These are phyloP conservation scores for Penicillium sp. DNA, from an alignment of 2,329 filamentous ascomycete genomes.

Conservation along the genomic window DNA sequence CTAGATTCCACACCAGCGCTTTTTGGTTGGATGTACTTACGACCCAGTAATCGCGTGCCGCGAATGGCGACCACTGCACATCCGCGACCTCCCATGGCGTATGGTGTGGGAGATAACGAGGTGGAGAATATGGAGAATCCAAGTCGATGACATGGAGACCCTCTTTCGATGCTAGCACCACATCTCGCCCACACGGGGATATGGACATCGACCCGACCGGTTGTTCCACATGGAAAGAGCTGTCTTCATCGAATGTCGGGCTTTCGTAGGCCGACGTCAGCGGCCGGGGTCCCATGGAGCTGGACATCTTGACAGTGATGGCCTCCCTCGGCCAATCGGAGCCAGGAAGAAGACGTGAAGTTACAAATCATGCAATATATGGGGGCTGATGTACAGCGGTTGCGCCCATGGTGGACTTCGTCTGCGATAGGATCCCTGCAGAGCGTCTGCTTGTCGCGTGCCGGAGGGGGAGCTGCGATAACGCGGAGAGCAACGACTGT, in stretches of 20 bases:
- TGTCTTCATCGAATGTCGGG: slow-evolving; percentile 80
- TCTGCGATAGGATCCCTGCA: neutral
- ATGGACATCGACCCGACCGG: slow-evolving; percentile 86
- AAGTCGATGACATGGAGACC: slow-evolving; percentile 89
- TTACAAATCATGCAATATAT: slow-evolving; percentile 1
- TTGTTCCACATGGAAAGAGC: slow-evolving; percentile 77
- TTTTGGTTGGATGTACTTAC: slow-evolving; percentile 93
- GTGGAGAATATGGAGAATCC: slow-evolving; percentile 82
- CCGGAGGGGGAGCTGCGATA: slow-evolving; percentile 16
- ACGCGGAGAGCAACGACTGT: slow-evolving; percentile 19
- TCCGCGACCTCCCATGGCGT: slow-evolving; percentile 94
- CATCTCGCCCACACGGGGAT: slow-evolving; percentile 84
- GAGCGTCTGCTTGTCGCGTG: slow-evolving; percentile 6
- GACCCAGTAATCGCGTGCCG: slow-evolving; percentile 85
- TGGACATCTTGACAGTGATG: slow-evolving; percentile 29
- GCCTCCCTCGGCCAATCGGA: slow-evolving; percentile 8
- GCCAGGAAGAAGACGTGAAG: slow-evolving; percentile 3
- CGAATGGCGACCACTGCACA: slow-evolving; percentile 95
- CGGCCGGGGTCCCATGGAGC: slow-evolving; percentile 37
- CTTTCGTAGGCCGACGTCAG: slow-evolving; percentile 69
- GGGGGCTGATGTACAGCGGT: neutral
- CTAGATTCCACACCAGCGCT: slow-evolving; percentile 90
- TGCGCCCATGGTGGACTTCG: slow-evolving; percentile 3
- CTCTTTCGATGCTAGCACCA: slow-evolving; percentile 85
- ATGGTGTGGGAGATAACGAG: slow-evolving; percentile 79